Conservation (phyloP, 495 filamentous ascomycete species). For the Sphaerosporella brunnea region DNA sequence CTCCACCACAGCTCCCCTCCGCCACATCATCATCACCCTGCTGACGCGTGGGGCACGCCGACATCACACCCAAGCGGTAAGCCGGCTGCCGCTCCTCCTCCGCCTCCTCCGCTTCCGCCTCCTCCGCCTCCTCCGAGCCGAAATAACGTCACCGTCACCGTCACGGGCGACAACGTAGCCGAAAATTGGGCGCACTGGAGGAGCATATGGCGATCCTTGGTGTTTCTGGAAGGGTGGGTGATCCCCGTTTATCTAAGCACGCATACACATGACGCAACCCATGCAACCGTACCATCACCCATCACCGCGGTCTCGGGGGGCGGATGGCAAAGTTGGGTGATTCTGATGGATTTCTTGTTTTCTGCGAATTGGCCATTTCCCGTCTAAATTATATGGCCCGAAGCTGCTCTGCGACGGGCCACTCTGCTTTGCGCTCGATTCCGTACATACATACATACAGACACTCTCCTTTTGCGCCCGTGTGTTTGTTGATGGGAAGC, state of each 20-base stretch:
- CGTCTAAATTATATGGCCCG: neutral
- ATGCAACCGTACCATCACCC: neutral
- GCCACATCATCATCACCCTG: too few species aligned
- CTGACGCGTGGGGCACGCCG: too few species aligned
- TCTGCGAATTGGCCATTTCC: neutral
- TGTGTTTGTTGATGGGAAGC: too few species aligned
- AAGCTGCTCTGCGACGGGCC: neutral
- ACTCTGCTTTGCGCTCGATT: too few species aligned
- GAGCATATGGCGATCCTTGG: constrained; percentile 19
- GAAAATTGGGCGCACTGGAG: constrained; percentile 1
- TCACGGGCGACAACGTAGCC: neutral
- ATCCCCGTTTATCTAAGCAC: neutral
- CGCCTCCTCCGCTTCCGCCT: too few species aligned
- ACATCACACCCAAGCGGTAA: too few species aligned
- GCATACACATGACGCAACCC: constrained; percentile 7
- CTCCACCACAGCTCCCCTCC: constrained; percentile 5
- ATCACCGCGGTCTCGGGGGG: neutral
- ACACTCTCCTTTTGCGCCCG: too few species aligned
- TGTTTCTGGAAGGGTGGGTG: constrained; percentile 22
- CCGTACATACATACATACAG: too few species aligned
- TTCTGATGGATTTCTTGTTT: constrained; percentile 8
- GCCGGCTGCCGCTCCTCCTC: too few species aligned
- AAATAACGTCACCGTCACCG: neutral
- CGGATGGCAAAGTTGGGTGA: constrained; percentile 2
- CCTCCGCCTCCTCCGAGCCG: neutral